These are phyloP conservation scores for Cochlearia excelsa DNA, from an alignment of 345 rosid genomes.

Conservation along the genomic window DNA sequence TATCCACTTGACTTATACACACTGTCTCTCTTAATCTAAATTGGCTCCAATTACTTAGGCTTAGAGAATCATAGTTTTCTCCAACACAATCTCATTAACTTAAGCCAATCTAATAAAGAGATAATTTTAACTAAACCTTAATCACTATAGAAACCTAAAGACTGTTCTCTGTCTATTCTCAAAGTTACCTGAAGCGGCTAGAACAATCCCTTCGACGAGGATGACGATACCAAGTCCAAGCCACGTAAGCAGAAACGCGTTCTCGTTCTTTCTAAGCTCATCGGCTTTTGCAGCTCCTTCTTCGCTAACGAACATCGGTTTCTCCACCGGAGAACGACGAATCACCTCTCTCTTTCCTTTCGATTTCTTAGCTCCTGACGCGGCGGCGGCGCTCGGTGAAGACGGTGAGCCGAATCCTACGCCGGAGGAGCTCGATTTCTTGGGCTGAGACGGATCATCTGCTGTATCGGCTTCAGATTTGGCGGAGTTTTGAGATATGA, in stretches of 20 bases:
- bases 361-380: conserved; percentile 35
- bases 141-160: no score
- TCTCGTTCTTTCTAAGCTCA: conserved; percentile 64
- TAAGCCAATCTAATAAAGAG: no score
- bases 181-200: conserved; percentile 70
- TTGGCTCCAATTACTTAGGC: no score
- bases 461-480: conserved; percentile 40
- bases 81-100: no score
- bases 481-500: conserved; percentile 44
- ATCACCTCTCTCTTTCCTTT: conserved; percentile 53
- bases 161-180: no score
- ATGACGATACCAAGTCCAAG: conserved; percentile 73
- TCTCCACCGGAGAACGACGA: conserved; percentile 67
- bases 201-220: conserved; percentile 60
- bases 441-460: conserved; percentile 40
- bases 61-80: no score
- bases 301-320: conserved; percentile 48
- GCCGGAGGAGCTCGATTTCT: conserved; percentile 47
- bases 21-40: no score
- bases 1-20: no score
- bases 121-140: no score
- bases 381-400: conserved; percentile 1
- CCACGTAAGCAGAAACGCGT: conserved; percentile 88
- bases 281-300: conserved; percentile 54
- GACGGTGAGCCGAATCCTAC: conserved; percentile 61